These are phyloP conservation scores for Forsythia viridissima DNA, from an alignment of 257 asterid genomes.

Conservation along the genomic window DNA sequence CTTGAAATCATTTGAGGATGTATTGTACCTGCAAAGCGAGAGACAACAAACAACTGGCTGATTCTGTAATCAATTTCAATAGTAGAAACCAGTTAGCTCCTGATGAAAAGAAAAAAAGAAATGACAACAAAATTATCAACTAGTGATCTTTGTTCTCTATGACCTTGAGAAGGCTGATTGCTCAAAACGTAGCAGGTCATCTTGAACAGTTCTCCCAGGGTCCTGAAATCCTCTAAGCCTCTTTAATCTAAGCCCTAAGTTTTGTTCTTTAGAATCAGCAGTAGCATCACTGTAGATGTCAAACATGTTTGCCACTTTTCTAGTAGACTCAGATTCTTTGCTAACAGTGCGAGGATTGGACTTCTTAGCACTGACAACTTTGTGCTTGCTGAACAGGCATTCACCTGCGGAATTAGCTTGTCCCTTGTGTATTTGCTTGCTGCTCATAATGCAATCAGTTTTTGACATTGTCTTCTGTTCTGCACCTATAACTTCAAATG, in stretches of 20 bases:
- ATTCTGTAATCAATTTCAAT: conserved; percentile 4
- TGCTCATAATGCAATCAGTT: conserved; percentile 23
- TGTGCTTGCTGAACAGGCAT: conserved; percentile 26
- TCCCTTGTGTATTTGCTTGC: conserved; percentile 27
- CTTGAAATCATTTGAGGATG: conserved; percentile 50
- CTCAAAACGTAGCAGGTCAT: conserved; percentile 67
- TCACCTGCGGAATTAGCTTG: conserved; percentile 31
- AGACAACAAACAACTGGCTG: conserved; percentile 18
- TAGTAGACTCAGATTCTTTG: conserved; percentile 42
- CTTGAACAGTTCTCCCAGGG: conserved; percentile 42
- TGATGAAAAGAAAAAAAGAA: conserved; percentile 6
- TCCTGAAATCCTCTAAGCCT: conserved; percentile 60
- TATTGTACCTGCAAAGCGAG: conserved; percentile 60
- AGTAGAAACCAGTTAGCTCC: conserved; percentile 7
- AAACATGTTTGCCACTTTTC: conserved; percentile 42
- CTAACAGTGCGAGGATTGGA: conserved; percentile 28
- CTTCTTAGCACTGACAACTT: conserved; percentile 10
- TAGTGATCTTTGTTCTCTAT: conserved; percentile 17
- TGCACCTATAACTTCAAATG: conserved; percentile 20
- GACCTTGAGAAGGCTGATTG: conserved; percentile 93
- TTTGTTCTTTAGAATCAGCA: conserved; percentile 40
- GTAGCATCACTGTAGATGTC: conserved; percentile 32
- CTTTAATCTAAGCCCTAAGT: conserved; percentile 61
- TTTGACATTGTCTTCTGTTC: conserved; percentile 23
- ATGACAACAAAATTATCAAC: conserved; percentile 6